Evolutionary conservation across 106 monocot species (phyloP), one percentile per base, ranked within the genome.

Genomic region (Allium sativum): DNA sequence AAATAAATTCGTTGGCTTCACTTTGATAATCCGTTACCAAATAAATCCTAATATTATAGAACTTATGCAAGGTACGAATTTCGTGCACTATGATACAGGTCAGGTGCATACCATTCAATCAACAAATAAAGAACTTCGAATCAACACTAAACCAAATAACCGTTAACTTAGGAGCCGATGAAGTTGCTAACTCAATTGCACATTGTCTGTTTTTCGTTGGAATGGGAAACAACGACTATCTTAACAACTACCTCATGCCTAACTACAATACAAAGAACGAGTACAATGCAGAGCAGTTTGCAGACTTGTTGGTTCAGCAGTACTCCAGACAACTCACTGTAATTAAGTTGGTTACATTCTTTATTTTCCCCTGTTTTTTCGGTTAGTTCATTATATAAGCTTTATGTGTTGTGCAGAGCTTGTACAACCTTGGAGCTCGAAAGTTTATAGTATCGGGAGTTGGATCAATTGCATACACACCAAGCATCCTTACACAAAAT

Each of bases 141-240:
- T 63, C 65, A 48, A 90, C 90, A 21, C 76, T 90, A 7, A 74
- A 84, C 52, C 72, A 71, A 69, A 68, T 87, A 56, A 77, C 78
- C 0, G 31, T 3, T 31, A 73, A 72, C 48, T 68, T 90, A n/a
- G 79, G 81, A 9, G 68, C 83, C 43, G 15, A 15, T 15, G 48
- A 11, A 11, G 48, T 50, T 1, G 48, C 48, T 50, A 15, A 50
- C 15, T 11, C 48, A 11, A 65, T 90, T 8, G 55, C 69, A 0
- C 72, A 67, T 50, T 86, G 77, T 72, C 58, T 95, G 65, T 84
- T 86, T 77, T 90, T 81, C 66, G 65, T 95, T 9, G 86, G 86
- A 20, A 84, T 90, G 81, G 94, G 94, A 8, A 90, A 86, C 83
- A 95, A 95, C 45, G 94, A 90, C 76, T 90, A 86, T 75, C 81